Base-by-base conservation (phyloP, 306 rosid species). In the Potentilla sterilis region DNA sequence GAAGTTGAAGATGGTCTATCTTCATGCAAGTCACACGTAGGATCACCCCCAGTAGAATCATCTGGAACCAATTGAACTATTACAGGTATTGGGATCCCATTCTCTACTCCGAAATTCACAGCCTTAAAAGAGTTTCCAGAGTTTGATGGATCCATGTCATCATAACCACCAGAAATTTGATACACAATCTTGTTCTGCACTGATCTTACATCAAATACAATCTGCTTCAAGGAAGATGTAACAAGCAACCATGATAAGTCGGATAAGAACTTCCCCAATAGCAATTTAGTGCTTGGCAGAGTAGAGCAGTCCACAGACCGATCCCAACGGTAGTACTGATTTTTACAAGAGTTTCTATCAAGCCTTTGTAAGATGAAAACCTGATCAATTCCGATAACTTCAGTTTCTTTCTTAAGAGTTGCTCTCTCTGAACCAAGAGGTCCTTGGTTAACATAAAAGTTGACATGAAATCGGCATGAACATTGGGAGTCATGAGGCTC, bases 161-260 rank as follows among this genome's bases (percentile, higher is more conserved):
- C 70, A 67, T 68, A 83, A 24, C 74, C 80, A 77, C 52, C 85
- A 86, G 84, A 70, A 85, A 92, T 69, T 81, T 90, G 92, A 82
- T 88, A 92, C 72, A 84, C 89, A 43, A 94, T 80, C 87, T 89
- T 94, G 78, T 79, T 78, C 78, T 90, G 83, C 51, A 87, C 78
- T 16, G 97, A 83, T 91, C 93, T 88, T 51, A 81, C 80, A 44
- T 86, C 81, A 83, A 94, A 92, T 5, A 84, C 69, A 75, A 83
- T 78, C 75, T 80, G 85, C 89, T 81, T 94, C 67, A 92, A 1
- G 58, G 73, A 78, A 2, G 98, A 88, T 21, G 96, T 41, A 51
- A 83, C 95, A 61, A 94, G 82, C 66, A 94, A 79, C 98, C 97
- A 92, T 16, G 97, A 86, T 67, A 94, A 32, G 73, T 94, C 98